Evolutionary conservation across 2,329 filamentous ascomycete genomes (phyloP).

Genomic region (Fusarium tricinctum): DNA sequence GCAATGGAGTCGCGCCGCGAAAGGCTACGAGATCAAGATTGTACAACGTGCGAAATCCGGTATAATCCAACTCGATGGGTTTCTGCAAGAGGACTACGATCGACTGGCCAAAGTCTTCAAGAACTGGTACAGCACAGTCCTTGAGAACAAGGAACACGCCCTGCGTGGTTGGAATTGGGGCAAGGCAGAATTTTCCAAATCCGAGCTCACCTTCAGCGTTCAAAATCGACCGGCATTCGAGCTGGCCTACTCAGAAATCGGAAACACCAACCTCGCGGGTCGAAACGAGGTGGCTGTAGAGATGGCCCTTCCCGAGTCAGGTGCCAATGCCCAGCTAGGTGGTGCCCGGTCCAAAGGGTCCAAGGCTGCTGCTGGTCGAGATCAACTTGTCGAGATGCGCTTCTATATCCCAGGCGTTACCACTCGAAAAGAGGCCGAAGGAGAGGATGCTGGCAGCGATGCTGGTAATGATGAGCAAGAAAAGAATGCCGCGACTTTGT

Average conservation of each 20-base stretch:
- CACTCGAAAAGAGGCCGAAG: constrained; percentile 77
- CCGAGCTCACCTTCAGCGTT: constrained; percentile 95
- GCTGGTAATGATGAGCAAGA: constrained; percentile 69
- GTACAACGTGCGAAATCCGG: constrained; percentile 81
- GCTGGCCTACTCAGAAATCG: constrained; percentile 96
- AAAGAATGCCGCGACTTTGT: constrained; percentile 95
- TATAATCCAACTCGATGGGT: constrained; percentile 94
- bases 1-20: constrained; percentile 94
- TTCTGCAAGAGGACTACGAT: constrained; percentile 94
- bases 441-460: constrained; percentile 78
- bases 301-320: constrained; percentile 84
- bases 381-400: constrained; percentile 97
- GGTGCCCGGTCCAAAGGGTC: constrained; percentile 83
- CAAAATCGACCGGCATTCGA: constrained; percentile 97
- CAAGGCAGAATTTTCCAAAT: constrained; percentile 95
- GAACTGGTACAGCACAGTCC: constrained; percentile 94
- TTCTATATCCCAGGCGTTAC: constrained; percentile 97
- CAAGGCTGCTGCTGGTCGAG: constrained; percentile 88
- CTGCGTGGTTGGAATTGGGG: constrained; percentile 99
- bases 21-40: constrained; percentile 94
- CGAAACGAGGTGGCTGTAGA: constrained; percentile 98
- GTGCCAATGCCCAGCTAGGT: constrained; percentile 79
- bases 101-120: constrained; percentile 94
- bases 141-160: constrained; percentile 94
- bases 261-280: constrained; percentile 96